Conservation (phyloP, 2,329 filamentous ascomycete genomes). For the Daldinia sp. region DNA sequence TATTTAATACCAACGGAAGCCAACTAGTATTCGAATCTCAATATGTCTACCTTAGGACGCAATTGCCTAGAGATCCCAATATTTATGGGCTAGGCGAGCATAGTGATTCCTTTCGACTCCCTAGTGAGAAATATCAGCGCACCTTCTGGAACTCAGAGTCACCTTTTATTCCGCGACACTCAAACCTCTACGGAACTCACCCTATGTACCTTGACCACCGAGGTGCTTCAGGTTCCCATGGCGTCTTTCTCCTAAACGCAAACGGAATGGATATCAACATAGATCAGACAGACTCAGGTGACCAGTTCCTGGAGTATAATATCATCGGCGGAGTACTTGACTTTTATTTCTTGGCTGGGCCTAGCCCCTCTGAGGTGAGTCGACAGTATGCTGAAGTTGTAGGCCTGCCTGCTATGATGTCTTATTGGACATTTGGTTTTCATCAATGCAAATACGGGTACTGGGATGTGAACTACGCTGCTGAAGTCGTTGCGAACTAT, state of each 20-base stretch:
- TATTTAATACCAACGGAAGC: constrained; percentile 64
- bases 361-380: constrained; percentile 57
- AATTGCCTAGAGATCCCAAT: constrained; percentile 63
- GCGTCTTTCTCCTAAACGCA: constrained; percentile 68
- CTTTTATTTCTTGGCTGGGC: constrained; percentile 61
- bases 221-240: constrained; percentile 56
- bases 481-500: constrained; percentile 66
- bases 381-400: constrained; percentile 59
- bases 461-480: constrained; percentile 62
- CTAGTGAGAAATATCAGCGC: constrained; percentile 65
- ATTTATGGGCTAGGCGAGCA: constrained; percentile 72
- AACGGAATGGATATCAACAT: constrained; percentile 70
- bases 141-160: constrained; percentile 69
- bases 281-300: constrained; percentile 47
- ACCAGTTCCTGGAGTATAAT: constrained; percentile 75
- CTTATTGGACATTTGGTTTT: constrained; percentile 62
- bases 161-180: constrained; percentile 49
- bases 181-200: constrained; percentile 71
- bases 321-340: constrained; percentile 71
- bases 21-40: constrained; percentile 43
- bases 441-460: constrained; percentile 64
- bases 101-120: constrained; percentile 64
- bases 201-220: constrained; percentile 72
- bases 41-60: constrained; percentile 67
- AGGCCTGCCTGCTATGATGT: constrained; percentile 60